Conservation (phyloP, 2,329 filamentous ascomycete species). For the Emericellopsis atlantica region DNA sequence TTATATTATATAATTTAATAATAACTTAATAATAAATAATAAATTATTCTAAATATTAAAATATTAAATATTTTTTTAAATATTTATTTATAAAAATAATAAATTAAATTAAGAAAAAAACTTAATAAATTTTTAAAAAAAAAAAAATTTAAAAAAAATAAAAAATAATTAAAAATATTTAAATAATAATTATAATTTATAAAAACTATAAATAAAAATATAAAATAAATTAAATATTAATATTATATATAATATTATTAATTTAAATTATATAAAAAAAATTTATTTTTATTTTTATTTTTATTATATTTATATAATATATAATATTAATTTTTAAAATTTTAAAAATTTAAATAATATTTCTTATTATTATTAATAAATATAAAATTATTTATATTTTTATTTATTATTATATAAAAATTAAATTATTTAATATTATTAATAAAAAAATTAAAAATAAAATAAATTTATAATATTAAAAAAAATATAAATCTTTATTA, state of each 20-base stretch:
- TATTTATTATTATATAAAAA: no score
- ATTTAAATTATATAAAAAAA: constrained; percentile 1
- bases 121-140: no score
- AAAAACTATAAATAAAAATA: background rate
- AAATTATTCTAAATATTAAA: no score
- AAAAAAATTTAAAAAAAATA: no score
- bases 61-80: no score
- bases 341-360: background rate
- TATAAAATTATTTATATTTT: background rate
- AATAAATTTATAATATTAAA: background rate
- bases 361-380: background rate
- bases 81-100: no score
- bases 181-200: constrained; percentile 1
- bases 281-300: background rate
- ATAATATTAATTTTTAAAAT: background rate
- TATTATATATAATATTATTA: background rate
- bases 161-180: no score
- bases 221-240: background rate
- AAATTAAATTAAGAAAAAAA: no score
- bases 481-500: background rate
- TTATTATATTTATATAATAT: background rate
- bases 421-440: background rate
- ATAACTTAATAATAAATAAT: no score
- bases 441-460: background rate
- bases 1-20: no score